Conservation (phyloP, 2,329 filamentous ascomycete genomes). For the Penicillium janthinellum region DNA sequence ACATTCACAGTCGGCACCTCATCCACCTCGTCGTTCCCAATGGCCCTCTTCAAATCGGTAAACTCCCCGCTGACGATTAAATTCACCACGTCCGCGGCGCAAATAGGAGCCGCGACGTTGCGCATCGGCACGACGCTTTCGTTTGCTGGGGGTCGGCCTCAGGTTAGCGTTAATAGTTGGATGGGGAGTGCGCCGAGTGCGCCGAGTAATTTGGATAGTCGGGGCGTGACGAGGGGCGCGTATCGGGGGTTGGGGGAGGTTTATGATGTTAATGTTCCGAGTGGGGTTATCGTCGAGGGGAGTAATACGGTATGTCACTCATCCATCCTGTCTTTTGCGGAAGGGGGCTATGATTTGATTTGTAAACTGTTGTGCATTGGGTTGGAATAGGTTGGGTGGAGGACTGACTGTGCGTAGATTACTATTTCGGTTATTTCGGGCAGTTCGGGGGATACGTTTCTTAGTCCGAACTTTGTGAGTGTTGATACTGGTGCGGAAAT, state of each 20-base stretch:
- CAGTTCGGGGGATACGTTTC: conserved; percentile 56
- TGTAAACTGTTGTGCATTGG: too few species aligned
- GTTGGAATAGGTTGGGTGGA: too few species aligned
- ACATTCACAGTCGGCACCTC: conserved; percentile 65
- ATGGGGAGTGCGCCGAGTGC: conserved; percentile 53
- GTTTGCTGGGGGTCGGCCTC: conserved; percentile 62
- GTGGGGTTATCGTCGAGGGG: conserved; percentile 61
- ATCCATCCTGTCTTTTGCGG: too few species aligned
- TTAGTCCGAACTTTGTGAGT: conserved; percentile 58
- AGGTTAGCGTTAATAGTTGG: conserved; percentile 50
- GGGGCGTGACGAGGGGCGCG: conserved; percentile 66
- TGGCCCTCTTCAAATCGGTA: conserved; percentile 65
- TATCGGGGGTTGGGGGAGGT: conserved; percentile 66
- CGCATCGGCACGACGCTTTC: conserved; percentile 66
- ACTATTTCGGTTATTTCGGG: conserved; percentile 62
- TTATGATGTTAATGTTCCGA: conserved; percentile 63
- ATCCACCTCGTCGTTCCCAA: conserved; percentile 58
- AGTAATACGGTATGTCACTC: conserved; percentile 53
- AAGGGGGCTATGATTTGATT: too few species aligned
- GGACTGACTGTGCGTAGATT: conserved; percentile 37
- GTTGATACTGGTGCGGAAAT: not conserved
- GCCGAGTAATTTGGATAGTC: conserved; percentile 64
- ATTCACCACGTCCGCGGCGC: conserved; percentile 57
- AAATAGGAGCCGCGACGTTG: conserved; percentile 58
- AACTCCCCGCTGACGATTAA: conserved; percentile 64